These are phyloP conservation scores for Paragyromitra xinjiangensis DNA, from an alignment of 495 filamentous ascomycete species.

Conservation along the genomic window DNA sequence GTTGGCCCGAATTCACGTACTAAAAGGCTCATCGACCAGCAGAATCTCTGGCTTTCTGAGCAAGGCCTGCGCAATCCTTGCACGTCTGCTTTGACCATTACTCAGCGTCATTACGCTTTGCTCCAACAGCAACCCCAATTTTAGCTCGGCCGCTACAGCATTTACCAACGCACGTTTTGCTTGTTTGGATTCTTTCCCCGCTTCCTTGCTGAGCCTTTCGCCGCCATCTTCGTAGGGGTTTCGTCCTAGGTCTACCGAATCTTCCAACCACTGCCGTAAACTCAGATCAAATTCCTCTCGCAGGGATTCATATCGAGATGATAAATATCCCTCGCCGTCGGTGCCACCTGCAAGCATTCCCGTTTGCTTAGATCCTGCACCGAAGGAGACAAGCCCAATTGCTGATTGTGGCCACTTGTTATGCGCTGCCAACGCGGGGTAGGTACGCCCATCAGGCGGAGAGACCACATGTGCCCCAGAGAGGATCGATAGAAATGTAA, in stretches of 20 bases:
- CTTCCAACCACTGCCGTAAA: conserved; percentile 77
- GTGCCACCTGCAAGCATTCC: conserved; percentile 60
- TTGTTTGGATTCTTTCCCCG: conserved; percentile 59
- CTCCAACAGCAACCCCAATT: conserved; percentile 69
- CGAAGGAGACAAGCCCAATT: conserved; percentile 55
- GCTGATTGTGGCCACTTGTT: conserved; percentile 49
- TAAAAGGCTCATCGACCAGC: conserved; percentile 93
- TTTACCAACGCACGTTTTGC: conserved; percentile 59
- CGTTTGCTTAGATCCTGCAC: conserved; percentile 55
- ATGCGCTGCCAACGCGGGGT: conserved; percentile 66
- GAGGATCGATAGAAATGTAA: conserved; percentile 71
- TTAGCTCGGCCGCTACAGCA: conserved; percentile 72
- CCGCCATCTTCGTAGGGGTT: conserved; percentile 65
- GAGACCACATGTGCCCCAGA: conserved; percentile 69
- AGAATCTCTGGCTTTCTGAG: conserved; percentile 80
- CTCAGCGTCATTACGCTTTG: conserved; percentile 88
- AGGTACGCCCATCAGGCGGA: conserved; percentile 69
- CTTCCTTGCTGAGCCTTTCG: conserved; percentile 64
- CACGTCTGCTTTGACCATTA: conserved; percentile 89
- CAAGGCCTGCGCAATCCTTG: conserved; percentile 85
- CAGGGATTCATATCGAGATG: conserved; percentile 89
- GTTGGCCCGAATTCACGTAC: conserved; percentile 59
- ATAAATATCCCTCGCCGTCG: conserved; percentile 80
- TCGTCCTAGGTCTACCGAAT: conserved; percentile 55
- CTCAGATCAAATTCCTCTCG: conserved; percentile 88